Evolutionary conservation across 768 basidiomycete species (phyloP).

Genomic region (Leucogyrophana mollusca): DNA sequence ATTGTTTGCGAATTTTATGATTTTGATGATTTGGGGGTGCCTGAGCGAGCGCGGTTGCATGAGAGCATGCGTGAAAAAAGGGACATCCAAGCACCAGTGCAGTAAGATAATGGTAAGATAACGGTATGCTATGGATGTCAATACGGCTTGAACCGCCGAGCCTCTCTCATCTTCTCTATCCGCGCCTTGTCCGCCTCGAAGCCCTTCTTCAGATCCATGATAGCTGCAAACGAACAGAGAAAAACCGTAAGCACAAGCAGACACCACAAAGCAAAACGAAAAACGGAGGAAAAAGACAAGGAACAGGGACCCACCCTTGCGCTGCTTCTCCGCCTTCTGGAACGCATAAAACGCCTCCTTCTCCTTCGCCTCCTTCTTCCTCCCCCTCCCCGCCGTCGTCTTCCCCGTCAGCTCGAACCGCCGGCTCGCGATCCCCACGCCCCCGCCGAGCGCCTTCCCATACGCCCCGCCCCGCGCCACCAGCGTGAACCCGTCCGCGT

Average conservation of each 20-base stretch:
- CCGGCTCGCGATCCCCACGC: constrained; percentile 64
- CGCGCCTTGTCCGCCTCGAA: constrained; percentile 86
- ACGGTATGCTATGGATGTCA: too few species aligned
- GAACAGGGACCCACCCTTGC: constrained; percentile 55
- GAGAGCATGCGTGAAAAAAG: too few species aligned
- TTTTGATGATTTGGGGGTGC: too few species aligned
- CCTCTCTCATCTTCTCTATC: constrained; percentile 50
- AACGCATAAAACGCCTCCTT: constrained; percentile 85
- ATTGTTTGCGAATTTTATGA: too few species aligned
- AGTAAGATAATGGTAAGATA: background rate
- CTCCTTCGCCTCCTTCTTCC: constrained; percentile 63
- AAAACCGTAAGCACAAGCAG: constrained; percentile 7
- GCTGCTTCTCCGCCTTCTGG: constrained; percentile 87
- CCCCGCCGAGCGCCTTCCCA: constrained; percentile 85
- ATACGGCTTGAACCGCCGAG: constrained; percentile 86
- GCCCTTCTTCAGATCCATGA: constrained; percentile 64
- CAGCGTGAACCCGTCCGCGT: constrained; percentile 93
- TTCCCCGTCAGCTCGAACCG: constrained; percentile 40
- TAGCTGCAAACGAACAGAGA: constrained; percentile 32
- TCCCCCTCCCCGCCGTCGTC: constrained; percentile 35
- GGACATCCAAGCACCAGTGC: too few species aligned
- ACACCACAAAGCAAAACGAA: too few species aligned
- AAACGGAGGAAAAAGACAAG: too few species aligned
- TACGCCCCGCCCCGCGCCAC: constrained; percentile 92
- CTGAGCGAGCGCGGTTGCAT: too few species aligned